Percentiles rank a stretch among this genome's conserved stretches.
Conservation (phyloP, 2,329 filamentous ascomycete species). For the Botrytis tulipae region DNA sequence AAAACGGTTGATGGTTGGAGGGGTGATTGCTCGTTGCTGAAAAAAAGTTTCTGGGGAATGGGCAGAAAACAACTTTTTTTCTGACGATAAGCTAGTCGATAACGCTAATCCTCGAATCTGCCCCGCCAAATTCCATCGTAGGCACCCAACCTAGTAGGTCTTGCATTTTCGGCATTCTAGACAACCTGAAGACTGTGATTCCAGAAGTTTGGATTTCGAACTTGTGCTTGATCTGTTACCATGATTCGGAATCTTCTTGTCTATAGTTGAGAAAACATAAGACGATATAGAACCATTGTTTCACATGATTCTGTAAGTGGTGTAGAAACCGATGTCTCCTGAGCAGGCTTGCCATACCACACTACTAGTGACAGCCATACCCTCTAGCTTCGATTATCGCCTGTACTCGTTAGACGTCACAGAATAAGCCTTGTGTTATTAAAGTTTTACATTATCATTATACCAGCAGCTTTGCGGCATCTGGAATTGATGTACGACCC, state of each 20-base stretch:
- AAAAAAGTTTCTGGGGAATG: slow-evolving; percentile 17
- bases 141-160: neutral
- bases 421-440: neutral
- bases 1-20: neutral
- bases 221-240: neutral
- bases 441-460: slow-evolving; percentile 28
- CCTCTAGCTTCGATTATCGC: neutral
- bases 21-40: neutral
- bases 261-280: neutral
- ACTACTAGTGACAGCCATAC: neutral
- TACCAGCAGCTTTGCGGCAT: slow-evolving; percentile 16
- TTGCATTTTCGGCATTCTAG: neutral
- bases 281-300: neutral
- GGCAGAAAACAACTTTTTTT: slow-evolving; percentile 22
- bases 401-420: neutral
- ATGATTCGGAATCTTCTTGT: neutral
- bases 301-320: neutral
- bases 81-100: slow-evolving; percentile 22
- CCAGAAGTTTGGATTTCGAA: neutral
- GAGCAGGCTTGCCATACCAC: neutral
- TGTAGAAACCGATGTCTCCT: neutral
- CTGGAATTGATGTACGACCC: slow-evolving; percentile 15
- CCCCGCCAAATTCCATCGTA: slow-evolving; percentile 16
- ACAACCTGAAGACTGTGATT: neutral
- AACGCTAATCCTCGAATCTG: slow-evolving; percentile 16